A percentile compares a stretch with the other conserved stretches of the same genome.
phyloP scores from a whole-genome alignment of 106 monocot species.

The Triglochin maritima region DNA sequence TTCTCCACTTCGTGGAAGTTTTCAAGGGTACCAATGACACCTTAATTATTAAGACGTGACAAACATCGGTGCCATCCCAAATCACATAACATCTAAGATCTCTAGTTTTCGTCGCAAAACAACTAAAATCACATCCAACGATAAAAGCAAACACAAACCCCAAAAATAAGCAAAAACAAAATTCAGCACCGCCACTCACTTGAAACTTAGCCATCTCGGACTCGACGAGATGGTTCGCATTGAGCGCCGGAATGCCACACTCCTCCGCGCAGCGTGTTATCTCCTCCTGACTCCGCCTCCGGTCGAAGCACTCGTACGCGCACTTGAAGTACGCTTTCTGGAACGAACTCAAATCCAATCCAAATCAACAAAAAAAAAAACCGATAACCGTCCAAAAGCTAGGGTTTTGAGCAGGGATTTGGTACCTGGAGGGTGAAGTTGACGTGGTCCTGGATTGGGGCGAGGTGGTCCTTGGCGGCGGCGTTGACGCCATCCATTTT shows the following conservation, averaged over 20 bases:
- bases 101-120: too few species aligned
- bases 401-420: background rate
- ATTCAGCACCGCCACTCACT: conserved; percentile 16
- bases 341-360: background rate
- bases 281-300: conserved; percentile 63
- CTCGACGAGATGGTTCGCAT: conserved; percentile 90
- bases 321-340: conserved; percentile 98
- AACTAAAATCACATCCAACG: too few species aligned
- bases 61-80: too few species aligned
- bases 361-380: background rate
- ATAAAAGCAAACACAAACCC: too few species aligned
- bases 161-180: too few species aligned
- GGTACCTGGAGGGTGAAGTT: conserved; percentile 28
- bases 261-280: conserved; percentile 82
- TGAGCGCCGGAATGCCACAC: conserved; percentile 84
- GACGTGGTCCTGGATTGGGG: conserved; percentile 24
- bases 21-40: too few species aligned
- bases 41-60: too few species aligned
- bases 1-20: too few species aligned
- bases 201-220: conserved; percentile 95
- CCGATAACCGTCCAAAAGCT: background rate
- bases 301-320: conserved; percentile 94
- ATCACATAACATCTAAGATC: too few species aligned
- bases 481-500: conserved; percentile 21
- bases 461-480: conserved; percentile 12